Evolutionary conservation across 352 stramenopile species (phyloP).

Genomic region (Phytophthora rubi): DNA sequence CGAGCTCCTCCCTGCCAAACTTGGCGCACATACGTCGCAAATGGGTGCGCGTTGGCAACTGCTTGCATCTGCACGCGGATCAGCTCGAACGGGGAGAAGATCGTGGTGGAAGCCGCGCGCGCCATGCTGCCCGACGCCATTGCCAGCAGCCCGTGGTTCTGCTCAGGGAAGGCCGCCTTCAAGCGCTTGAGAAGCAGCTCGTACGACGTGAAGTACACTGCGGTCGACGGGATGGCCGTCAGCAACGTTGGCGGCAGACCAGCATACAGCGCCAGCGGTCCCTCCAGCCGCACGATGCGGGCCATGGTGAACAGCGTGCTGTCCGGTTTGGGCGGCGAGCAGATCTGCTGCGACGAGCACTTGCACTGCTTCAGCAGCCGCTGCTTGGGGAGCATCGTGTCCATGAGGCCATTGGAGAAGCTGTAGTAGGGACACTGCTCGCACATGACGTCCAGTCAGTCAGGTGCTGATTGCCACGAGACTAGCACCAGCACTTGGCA

Average conservation of each 20-base stretch:
- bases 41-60: constrained; percentile 57
- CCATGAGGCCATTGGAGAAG: constrained; percentile 85
- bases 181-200: constrained; percentile 69
- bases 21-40: constrained; percentile 48
- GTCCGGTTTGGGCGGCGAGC: constrained; percentile 37
- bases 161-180: constrained; percentile 45
- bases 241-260: constrained; percentile 90
- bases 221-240: constrained; percentile 93
- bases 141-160: constrained; percentile 47
- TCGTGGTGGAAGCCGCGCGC: constrained; percentile 57
- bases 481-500: neutral
- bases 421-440: constrained; percentile 72
- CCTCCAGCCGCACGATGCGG: constrained; percentile 69
- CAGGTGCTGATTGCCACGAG: constrained; percentile 6
- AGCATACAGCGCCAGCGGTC: constrained; percentile 70
- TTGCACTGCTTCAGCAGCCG: constrained; percentile 59
- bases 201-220: constrained; percentile 95
- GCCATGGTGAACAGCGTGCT: constrained; percentile 73
- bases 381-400: constrained; percentile 81
- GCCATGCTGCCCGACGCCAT: constrained; percentile 62
- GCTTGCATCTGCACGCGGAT: constrained; percentile 90
- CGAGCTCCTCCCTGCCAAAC: constrained; percentile 50
- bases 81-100: constrained; percentile 88
- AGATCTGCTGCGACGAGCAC: constrained; percentile 57
- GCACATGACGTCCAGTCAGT: constrained; percentile 9